These are phyloP conservation scores for Ustilago loliicola DNA, from an alignment of 1,284 basidiomycete genomes.

Conservation along the genomic window DNA sequence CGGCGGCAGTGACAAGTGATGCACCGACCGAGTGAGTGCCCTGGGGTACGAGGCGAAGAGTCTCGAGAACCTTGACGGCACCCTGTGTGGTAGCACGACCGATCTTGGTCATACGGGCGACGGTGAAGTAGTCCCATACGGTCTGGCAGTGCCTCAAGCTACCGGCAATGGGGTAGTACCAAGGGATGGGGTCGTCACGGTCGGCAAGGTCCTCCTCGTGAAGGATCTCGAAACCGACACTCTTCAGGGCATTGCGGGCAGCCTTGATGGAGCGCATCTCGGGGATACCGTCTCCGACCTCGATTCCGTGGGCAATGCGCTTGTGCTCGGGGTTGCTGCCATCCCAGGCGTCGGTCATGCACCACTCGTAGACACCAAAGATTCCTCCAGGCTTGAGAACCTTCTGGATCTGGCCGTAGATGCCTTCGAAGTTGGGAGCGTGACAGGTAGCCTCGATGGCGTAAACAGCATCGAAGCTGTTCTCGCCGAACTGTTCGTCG, in stretches of 20 bases:
- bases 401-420: conserved; percentile 93
- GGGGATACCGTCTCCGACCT: conserved; percentile 93
- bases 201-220: conserved; percentile 96
- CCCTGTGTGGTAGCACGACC: conserved; percentile 89
- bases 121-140: conserved; percentile 80
- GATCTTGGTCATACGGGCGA: conserved; percentile 80
- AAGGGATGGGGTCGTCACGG: conserved; percentile 82
- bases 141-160: conserved; percentile 93
- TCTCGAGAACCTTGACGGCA: conserved; percentile 83
- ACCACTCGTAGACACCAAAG: conserved; percentile 98
- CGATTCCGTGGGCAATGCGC: conserved; percentile 82
- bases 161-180: conserved; percentile 98
- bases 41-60: conserved; percentile 85
- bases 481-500: conserved; percentile 89
- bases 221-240: conserved; percentile 88
- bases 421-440: conserved; percentile 93
- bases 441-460: conserved; percentile 98
- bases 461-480: conserved; percentile 96
- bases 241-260: conserved; percentile 83
- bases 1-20: conserved; percentile 84
- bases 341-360: conserved; percentile 97
- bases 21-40: conserved; percentile 93
- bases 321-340: conserved; percentile 88
- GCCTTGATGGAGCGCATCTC: conserved; percentile 88
- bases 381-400: conserved; percentile 96